phyloP scores from a whole-genome alignment of 768 basidiomycete species.

The Obba rivulosa region DNA sequence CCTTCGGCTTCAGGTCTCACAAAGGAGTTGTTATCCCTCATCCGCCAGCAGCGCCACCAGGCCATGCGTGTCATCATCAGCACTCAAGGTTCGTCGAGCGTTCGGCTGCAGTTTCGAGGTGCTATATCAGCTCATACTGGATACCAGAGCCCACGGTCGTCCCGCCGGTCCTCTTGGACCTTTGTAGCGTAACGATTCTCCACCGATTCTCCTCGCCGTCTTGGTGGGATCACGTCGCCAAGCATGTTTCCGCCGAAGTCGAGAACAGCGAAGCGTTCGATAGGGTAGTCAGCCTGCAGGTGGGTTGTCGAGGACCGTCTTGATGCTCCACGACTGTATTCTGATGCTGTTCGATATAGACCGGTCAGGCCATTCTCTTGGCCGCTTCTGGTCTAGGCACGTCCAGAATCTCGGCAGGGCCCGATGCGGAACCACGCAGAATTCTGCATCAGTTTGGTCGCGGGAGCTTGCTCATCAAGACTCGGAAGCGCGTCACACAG shows the following conservation, averaged over 20 bases:
- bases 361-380: slow-evolving; percentile 65
- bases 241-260: slow-evolving; percentile 64
- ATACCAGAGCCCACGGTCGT: slow-evolving; percentile 64
- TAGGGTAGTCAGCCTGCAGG: slow-evolving; percentile 59
- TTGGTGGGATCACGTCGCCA: slow-evolving; percentile 68
- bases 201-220: slow-evolving; percentile 73
- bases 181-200: slow-evolving; percentile 60
- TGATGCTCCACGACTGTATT: not conserved
- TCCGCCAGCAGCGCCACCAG: slow-evolving; percentile 66
- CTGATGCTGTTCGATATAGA: slow-evolving; percentile 33
- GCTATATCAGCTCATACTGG: not conserved
- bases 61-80: slow-evolving; percentile 71
- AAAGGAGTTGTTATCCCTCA: slow-evolving; percentile 49
- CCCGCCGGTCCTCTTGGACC: slow-evolving; percentile 59
- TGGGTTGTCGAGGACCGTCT: slow-evolving; percentile 20
- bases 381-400: slow-evolving; percentile 47
- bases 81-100: slow-evolving; percentile 51
- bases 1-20: slow-evolving; percentile 52
- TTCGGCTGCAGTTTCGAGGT: not conserved
- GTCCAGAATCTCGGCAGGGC: not conserved
- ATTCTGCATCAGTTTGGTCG: slow-evolving; percentile 16
- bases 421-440: not conserved
- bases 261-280: slow-evolving; percentile 57
- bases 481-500: slow-evolving; percentile 10
- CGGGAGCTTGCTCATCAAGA: slow-evolving; percentile 12